Percentiles rank a stretch among this genome's conserved stretches.
Conservation (phyloP, 192 early-diverging fungal species). For the Linnemannia elongata region DNA sequence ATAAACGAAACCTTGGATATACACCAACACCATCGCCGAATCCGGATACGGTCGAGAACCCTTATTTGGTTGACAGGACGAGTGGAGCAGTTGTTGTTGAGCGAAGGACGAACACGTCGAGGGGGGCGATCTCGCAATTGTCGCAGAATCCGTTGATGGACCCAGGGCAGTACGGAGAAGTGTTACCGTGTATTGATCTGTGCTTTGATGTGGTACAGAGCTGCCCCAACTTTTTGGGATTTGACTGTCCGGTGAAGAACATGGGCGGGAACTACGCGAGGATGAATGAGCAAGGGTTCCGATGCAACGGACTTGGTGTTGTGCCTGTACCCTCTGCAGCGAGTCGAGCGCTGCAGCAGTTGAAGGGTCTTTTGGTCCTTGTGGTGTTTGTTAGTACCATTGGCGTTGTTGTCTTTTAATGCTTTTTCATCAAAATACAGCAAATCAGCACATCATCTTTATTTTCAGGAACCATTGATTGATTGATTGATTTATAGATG, state of each 20-base stretch:
- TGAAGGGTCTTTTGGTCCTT: neutral
- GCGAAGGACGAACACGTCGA: conserved; percentile 25
- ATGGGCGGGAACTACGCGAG: conserved; percentile 52
- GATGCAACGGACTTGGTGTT: conserved; percentile 47
- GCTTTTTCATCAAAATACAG: neutral
- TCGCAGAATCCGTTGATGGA: conserved; percentile 50
- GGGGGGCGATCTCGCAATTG: conserved; percentile 27
- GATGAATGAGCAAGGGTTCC: conserved; percentile 43
- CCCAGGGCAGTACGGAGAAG: conserved; percentile 60
- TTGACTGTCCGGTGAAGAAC: conserved; percentile 64
- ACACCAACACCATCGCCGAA: conserved; percentile 2
- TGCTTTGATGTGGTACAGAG: conserved; percentile 70
- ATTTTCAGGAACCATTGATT: no score
- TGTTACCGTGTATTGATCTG: conserved; percentile 69
- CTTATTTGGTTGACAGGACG: conserved; percentile 42
- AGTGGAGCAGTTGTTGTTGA: conserved; percentile 30
- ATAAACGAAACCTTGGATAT: conserved; percentile 32
- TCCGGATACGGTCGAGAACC: conserved; percentile 17
- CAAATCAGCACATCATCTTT: no score
- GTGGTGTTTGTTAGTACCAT: neutral
- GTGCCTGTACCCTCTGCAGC: conserved; percentile 38
- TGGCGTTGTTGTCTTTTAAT: neutral
- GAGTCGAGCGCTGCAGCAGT: neutral
- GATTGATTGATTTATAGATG: neutral
- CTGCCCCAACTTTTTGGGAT: conserved; percentile 68